These are phyloP conservation scores for Fraxinus xanthoxyloides DNA, from an alignment of 305 asterid genomes.

Conservation along the genomic window DNA sequence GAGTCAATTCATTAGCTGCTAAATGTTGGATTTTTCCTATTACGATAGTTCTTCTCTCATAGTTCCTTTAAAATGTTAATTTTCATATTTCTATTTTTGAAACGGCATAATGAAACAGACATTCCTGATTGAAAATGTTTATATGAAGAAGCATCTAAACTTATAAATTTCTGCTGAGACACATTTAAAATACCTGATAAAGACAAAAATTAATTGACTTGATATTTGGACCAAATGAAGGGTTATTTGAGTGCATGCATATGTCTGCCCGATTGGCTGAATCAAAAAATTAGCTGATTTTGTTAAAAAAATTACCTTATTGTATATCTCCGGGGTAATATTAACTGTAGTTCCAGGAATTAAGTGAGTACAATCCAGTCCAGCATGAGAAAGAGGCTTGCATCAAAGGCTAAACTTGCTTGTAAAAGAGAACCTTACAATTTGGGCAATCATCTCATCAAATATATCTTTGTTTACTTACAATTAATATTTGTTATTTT, in stretches of 20 bases:
- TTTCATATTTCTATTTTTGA: not conserved
- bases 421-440: too few relatives aligned
- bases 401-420: too few relatives aligned
- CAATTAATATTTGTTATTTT: not conserved
- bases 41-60: too few relatives aligned
- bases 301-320: not conserved
- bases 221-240: not conserved
- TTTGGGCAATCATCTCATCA: too few relatives aligned
- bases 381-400: slow-evolving; percentile 78
- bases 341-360: slow-evolving; percentile 23
- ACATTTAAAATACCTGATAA: not conserved
- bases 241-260: not conserved
- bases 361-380: slow-evolving; percentile 64
- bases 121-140: not conserved
- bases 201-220: not conserved
- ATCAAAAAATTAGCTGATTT: not conserved
- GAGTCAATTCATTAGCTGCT: not conserved
- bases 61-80: not conserved
- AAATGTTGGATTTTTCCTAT: too few relatives aligned
- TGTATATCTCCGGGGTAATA: not conserved
- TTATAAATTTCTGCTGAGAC: not conserved
- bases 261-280: not conserved
- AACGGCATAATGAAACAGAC: not conserved
- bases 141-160: too few relatives aligned
- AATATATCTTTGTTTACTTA: slow-evolving; percentile 37